Base-by-base conservation (phyloP, 2,329 filamentous ascomycete species). In the Microsporum audouinii region DNA sequence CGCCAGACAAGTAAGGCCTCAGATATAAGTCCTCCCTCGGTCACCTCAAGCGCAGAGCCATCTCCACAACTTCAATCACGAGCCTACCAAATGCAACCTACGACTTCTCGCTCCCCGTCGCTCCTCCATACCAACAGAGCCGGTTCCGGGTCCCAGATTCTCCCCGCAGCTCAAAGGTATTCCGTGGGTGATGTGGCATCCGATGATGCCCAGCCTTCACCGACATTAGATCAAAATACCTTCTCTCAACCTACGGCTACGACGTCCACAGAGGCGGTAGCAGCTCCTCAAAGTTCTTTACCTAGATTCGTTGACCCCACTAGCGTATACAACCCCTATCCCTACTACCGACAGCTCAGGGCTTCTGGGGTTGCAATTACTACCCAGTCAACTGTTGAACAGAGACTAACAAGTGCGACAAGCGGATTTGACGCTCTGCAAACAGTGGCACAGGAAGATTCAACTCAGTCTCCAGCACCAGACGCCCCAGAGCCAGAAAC, bases 301-400 rank as follows among this genome's bases (percentile, higher is more conserved):
- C 68, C 75, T 3, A 74, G 69, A 2, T 82, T 79, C 1, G 78
- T 82, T 23, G 78, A 82, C 67, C 80, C 80, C 2, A 79, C 73
- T 53, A 77, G 79, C 55, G 78, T 82, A 2, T 82, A 82, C 63
- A 79, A 82, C 62, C 78, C 79, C 2, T 80, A 77, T 69, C 78
- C 79, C 2, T 80, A 77, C 69, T 77, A 77, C 2, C 76, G 79
- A 62, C 75, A 78, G 57, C 74, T 79, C 63, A 71, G 78, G 41
- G 74, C 27, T 43, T 58, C 59, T 0, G 60, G 33, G 23, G 58
- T 27, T 29, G 49, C 64, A 55, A 10, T n/a, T 14, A 34, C 51
- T 17, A 12, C n/a, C n/a, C 29, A 55, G 3, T 3, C 51, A 55
- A 38, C 12, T 2, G 33, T 23, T 55, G 51, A 55, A 36, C 31